Percentiles rank a stretch among this genome's conserved stretches.
Evolutionary conservation across 495 filamentous ascomycete species (phyloP).

Genomic region (Jackrogersella minutella): DNA sequence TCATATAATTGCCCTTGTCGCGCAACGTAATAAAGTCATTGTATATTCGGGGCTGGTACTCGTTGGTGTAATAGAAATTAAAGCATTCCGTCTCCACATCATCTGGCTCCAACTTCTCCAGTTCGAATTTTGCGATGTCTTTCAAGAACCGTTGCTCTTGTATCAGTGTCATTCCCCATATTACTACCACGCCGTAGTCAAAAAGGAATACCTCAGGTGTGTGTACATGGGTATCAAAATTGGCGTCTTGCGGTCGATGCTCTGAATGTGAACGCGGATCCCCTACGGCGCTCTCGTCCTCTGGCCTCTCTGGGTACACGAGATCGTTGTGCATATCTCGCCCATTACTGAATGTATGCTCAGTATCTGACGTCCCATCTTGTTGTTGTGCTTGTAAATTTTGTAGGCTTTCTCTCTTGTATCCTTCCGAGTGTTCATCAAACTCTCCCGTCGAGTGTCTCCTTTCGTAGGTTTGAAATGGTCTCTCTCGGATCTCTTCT

Average conservation of each 20-base stretch:
- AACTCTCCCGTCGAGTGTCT: conserved; percentile 61
- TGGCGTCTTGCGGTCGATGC: conserved; percentile 38
- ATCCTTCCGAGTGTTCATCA: conserved; percentile 44
- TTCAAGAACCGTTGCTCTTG: conserved; percentile 90
- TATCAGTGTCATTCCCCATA: conserved; percentile 92
- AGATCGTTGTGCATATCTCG: conserved; percentile 44
- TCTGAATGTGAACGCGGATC: conserved; percentile 36
- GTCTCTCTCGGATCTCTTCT: conserved; percentile 49
- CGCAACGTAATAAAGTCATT: conserved; percentile 97
- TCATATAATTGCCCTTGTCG: conserved; percentile 96
- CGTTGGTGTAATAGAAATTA: conserved; percentile 97
- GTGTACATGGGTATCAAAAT: conserved; percentile 81
- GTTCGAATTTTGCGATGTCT: conserved; percentile 94
- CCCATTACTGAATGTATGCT: conserved; percentile 28
- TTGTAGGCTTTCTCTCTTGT: conserved; percentile 34
- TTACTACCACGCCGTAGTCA: conserved; percentile 99
- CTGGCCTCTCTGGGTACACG: conserved; percentile 32
- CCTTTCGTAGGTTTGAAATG: conserved; percentile 61
- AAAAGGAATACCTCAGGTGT: conserved; percentile 95
- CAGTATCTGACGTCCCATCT: conserved; percentile 24
- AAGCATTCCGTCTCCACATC: conserved; percentile 96
- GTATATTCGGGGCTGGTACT: conserved; percentile 98
- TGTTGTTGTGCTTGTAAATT: conserved; percentile 31
- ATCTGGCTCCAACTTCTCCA: conserved; percentile 83
- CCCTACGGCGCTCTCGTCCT: conserved; percentile 40